Base-by-base conservation (phyloP, 1,139 yeast genomes). In the Diutina ranongensis region DNA sequence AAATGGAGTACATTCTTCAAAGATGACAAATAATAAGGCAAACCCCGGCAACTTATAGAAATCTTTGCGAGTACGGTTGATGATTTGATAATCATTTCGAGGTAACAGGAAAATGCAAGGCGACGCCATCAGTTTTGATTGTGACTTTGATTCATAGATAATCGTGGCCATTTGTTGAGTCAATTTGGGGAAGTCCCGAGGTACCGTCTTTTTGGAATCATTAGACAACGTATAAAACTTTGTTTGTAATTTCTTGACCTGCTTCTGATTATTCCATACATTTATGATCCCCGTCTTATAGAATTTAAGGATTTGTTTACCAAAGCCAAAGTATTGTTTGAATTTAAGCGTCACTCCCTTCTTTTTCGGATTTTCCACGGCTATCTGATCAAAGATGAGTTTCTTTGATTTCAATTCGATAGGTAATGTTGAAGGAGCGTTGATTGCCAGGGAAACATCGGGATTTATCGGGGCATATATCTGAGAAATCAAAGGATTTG, bases 1-100 rank as follows among this genome's bases (percentile, higher is more conserved):
- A 0, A 79, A 42, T 0, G 92, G 84, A 0, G 89, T 80, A 45
- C 65, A 55, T 54, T 84, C 94, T 55, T 78, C 76, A 52, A 79
- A 78, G 1, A 82, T 55, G 19, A 76, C 57, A 49, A 80, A 72
- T 0, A 83, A 57, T 1, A 78, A 48, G 0, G 75, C 83, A 63
- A 84, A 84, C 13, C 71, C 22, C 2, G 94, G 94, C 19, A 84
- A 63, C 56, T 81, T 82, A 45, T 54, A 51, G 49, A 76, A 64
- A 57, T 84, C 89, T 1, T 57, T 57, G 9, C 70, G 71, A 0
- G 87, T 78, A 45, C 94, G 66, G n/a, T 72, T 58, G 32, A 82
- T 58, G 5, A 74, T 57, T 53, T 78, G 82, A 52, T 66, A 76
- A 47, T 83, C 75, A 2, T 62, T 54, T 48, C 94, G 65, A 0